Percentiles rank a stretch among this genome's conserved stretches.
Evolutionary conservation across 768 basidiomycete genomes (phyloP).

Genomic region (Boletus rex-veris): DNA sequence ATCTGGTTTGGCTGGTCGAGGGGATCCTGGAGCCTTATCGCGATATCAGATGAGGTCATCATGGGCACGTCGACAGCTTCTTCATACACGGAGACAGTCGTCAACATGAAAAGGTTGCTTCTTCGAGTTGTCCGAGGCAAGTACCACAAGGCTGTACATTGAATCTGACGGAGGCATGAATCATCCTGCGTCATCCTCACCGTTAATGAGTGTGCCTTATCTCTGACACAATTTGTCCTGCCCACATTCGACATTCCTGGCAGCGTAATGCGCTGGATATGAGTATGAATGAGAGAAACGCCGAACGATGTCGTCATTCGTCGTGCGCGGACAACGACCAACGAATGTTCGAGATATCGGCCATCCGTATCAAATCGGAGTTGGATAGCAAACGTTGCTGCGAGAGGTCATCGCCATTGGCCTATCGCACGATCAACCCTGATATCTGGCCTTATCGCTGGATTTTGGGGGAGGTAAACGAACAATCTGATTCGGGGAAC

Average conservation of each 20-base stretch:
- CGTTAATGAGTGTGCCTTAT: slow-evolving; percentile 8
- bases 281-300: slow-evolving; percentile 11
- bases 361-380: slow-evolving; percentile 16
- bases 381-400: not conserved
- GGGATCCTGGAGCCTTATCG: too few relatives aligned
- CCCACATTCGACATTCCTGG: not conserved
- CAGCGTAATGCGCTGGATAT: not conserved
- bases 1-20: not conserved
- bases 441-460: not conserved
- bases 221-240: not conserved
- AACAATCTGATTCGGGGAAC: slow-evolving; percentile 5
- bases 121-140: slow-evolving; percentile 19
- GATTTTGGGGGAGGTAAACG: slow-evolving; percentile 1
- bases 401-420: slow-evolving; percentile 1
- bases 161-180: not conserved
- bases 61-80: too few relatives aligned
- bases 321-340: not conserved
- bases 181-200: slow-evolving; percentile 1
- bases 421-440: slow-evolving; percentile 3
- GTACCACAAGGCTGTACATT: slow-evolving; percentile 2
- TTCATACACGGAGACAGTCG: too few relatives aligned
- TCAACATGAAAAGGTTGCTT: too few relatives aligned
- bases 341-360: slow-evolving; percentile 6
- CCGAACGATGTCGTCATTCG: slow-evolving; percentile 17
- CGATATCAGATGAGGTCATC: too few relatives aligned